phyloP scores from a whole-genome alignment of 2,329 filamentous ascomycete genomes.

The Fusarium dimerum region DNA sequence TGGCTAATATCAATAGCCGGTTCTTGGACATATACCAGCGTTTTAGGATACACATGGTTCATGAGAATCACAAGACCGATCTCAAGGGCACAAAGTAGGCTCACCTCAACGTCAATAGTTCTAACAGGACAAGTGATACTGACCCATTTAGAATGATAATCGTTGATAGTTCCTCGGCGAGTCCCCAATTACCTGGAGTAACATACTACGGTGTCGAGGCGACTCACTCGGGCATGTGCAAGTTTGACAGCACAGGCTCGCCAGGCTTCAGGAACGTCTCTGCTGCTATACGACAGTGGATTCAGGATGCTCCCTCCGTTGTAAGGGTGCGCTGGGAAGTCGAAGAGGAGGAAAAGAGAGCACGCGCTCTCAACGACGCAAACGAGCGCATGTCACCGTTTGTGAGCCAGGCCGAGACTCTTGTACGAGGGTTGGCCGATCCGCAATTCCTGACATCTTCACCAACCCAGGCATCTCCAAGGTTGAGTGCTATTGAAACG shows the following conservation, averaged over 20 bases:
- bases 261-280: constrained; percentile 63
- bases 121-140: constrained; percentile 2
- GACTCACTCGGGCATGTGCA: constrained; percentile 72
- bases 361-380: constrained; percentile 45
- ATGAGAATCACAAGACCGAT: constrained; percentile 73
- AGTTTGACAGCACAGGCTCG: constrained; percentile 63
- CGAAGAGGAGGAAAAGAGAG: constrained; percentile 55
- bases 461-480: constrained; percentile 2
- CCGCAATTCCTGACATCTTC: background rate
- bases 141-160: constrained; percentile 50
- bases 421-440: constrained; percentile 1
- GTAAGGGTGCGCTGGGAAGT: constrained; percentile 60
- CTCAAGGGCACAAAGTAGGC: constrained; percentile 59
- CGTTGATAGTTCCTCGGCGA: constrained; percentile 70
- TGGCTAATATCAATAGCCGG: constrained; percentile 72
- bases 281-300: constrained; percentile 52
- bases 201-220: constrained; percentile 75
- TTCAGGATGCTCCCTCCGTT: constrained; percentile 53
- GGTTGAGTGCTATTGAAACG: constrained; percentile 1
- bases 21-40: constrained; percentile 72
- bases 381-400: constrained; percentile 44
- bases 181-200: constrained; percentile 68
- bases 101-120: background rate
- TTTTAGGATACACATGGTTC: constrained; percentile 75
- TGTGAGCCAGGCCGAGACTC: constrained; percentile 9